Evolutionary conservation across 768 basidiomycete genomes (phyloP), one percentile per base, ranked within the genome.

Genomic region (Holtermannia corniformis): DNA sequence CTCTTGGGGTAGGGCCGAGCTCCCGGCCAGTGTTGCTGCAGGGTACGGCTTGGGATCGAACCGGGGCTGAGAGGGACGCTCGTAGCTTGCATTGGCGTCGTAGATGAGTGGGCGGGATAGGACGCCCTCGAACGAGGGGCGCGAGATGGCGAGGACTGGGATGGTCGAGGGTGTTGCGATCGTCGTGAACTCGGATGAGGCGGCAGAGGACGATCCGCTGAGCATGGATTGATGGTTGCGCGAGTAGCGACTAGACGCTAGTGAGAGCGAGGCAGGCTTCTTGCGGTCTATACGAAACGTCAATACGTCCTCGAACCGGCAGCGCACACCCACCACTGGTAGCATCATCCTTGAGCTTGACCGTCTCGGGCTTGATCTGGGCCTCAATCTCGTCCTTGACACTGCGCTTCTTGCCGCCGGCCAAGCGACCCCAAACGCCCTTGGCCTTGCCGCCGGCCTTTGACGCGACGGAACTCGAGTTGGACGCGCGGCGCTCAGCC

Each of bases 121-220:
- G 32, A 37, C 16, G 5, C 11, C 21, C 20, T 58, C 52, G 5
- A 41, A 32, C 3, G 59, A 61, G n/a, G 56, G 59, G 21, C 47
- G 44, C 2, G 56, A 52, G 42, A 61, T 50, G 37, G 57, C 50
- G 12, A 61, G 56, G 11, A 47, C 19, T 37, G 32, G 32, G 32
- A 37, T 37, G 32, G 32, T 37, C 10, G 10, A 37, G 16, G 32
- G 32, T 37, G 32, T 37, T 7, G 32, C 32, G 7, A 37, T 37
- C 10, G 7, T 37, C 16, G 32, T 37, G 32, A 37, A 37, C 16
- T 7, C 32, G 7, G 32, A 37, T 37, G 32, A 37, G 16, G 32
- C 32, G n/a, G n/a, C n/a, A 16, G 32, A 37, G 7, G 32, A 37
- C 7, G 32, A 37, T 37, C 10, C 32, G 32, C 32, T 37, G 32